Evolutionary conservation across 768 basidiomycete genomes (phyloP).

Genomic region (Boletus rubropictus): DNA sequence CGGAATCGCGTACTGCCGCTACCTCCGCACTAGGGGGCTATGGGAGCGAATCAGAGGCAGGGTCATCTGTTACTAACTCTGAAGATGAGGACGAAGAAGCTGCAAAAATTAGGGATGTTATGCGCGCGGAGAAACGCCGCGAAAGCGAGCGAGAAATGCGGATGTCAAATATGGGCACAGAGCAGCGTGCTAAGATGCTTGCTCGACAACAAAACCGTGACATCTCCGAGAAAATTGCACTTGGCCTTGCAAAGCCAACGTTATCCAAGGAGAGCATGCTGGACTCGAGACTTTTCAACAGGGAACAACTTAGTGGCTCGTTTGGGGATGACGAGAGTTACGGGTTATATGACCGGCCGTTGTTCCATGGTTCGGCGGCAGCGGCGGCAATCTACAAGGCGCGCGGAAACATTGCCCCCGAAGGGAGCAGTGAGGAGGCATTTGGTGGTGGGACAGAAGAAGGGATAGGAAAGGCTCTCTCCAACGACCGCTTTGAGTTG

Average conservation of each 20-base stretch:
- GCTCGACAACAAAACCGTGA: constrained; percentile 97
- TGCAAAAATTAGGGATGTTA: constrained; percentile 78
- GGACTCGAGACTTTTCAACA: constrained; percentile 96
- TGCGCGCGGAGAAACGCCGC: constrained; percentile 85
- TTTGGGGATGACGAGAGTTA: constrained; percentile 95
- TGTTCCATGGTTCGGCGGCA: constrained; percentile 94
- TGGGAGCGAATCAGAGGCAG: constrained; percentile 68
- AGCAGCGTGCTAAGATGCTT: constrained; percentile 92
- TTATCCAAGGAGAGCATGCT: constrained; percentile 95
- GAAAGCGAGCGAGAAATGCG: constrained; percentile 97
- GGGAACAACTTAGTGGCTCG: constrained; percentile 73
- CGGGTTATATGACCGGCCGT: constrained; percentile 87
- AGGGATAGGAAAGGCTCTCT: constrained; percentile 83
- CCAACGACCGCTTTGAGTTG: constrained; percentile 90
- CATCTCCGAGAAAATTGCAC: constrained; percentile 97
- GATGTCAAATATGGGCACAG: constrained; percentile 98
- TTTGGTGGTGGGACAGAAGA: constrained; percentile 95
- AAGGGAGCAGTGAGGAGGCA: constrained; percentile 74
- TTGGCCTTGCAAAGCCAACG: constrained; percentile 96
- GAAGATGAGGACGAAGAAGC: constrained; percentile 75
- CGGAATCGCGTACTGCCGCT: constrained; percentile 63
- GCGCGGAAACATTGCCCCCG: constrained; percentile 71
- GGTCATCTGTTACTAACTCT: constrained; percentile 45
- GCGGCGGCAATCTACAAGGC: constrained; percentile 99
- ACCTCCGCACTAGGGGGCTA: constrained; percentile 78